Base-by-base conservation (phyloP, 306 rosid species). In the Spatholobus suberectus region DNA sequence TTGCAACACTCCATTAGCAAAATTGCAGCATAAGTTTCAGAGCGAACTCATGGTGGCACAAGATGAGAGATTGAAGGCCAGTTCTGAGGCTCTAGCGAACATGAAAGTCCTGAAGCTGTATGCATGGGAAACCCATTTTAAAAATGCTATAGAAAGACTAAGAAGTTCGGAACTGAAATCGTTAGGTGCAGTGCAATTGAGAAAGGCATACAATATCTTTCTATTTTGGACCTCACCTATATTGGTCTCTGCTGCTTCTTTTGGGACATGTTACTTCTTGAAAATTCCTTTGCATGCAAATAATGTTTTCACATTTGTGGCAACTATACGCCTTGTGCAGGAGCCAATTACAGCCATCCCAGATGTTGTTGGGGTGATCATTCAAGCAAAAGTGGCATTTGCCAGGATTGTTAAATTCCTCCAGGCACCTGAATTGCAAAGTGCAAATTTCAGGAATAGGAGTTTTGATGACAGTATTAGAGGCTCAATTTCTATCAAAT, bases 121-220 rank as follows among this genome's bases (percentile, higher is more conserved):
- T 65, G 97, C 93, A 2, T 92, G 97, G 97, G 94, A 92, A 78
- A 85, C 78, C 1, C 90, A 92, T 83, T 89, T 92, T 81, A 89
- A 86, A 87, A 86, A 74, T 0, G 90, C 78, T 4, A 86, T 88
- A 26, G 90, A 87, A 38, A 76, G 32, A 5, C 65, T 92, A 62
- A 92, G 97, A 76, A 80, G 67, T 35, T 83, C 40, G 47, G 97
- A 92, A 85, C 58, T 73, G 35, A 82, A 83, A 80, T 83, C 90
- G 90, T 70, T 92, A 67, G 41, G 81, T 4, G 84, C 86, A 7
- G 88, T 88, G 82, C 91, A 87, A 61, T 62, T 55, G 6, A 73
- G 82, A 32, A 92, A 62, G 70, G 84, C 90, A 3, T 88, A 85
- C 38, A 81, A 86, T 38, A 0, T 32, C 29, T 63, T 84, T 51